These are phyloP conservation scores for Parastagonospora nodorum DNA, from an alignment of 2,329 filamentous ascomycete genomes.

Conservation along the genomic window DNA sequence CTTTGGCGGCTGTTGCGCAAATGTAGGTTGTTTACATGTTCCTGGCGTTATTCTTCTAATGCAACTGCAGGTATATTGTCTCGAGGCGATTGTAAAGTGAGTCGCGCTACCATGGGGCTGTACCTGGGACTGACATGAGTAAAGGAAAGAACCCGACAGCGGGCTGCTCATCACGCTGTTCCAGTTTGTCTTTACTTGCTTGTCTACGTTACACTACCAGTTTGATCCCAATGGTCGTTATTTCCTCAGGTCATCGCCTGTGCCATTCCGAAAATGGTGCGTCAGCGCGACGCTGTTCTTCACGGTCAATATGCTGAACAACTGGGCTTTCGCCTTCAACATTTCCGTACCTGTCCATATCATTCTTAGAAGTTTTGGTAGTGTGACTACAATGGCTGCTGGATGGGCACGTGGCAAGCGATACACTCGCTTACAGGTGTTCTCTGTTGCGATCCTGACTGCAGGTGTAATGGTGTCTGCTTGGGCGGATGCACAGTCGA, in stretches of 20 bases:
- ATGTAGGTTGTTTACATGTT: conserved; percentile 61
- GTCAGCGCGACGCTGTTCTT: conserved; percentile 92
- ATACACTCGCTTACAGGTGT: conserved; percentile 79
- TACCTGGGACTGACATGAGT: conserved; percentile 18
- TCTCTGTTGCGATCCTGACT: conserved; percentile 82
- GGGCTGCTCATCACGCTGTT: conserved; percentile 69
- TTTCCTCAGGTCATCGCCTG: conserved; percentile 75
- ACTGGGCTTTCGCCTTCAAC: conserved; percentile 95
- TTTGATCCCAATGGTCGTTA: conserved; percentile 64
- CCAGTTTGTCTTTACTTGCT: conserved; percentile 66
- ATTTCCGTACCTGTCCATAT: conserved; percentile 98
- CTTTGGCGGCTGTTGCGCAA: conserved; percentile 93
- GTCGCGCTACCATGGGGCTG: conserved; percentile 30
- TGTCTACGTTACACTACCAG: conserved; percentile 56
- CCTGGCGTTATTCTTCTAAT: conserved; percentile 8
- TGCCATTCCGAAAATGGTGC: conserved; percentile 83
- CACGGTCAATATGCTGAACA: conserved; percentile 92
- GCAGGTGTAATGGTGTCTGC: conserved; percentile 85
- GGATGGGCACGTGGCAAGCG: conserved; percentile 84
- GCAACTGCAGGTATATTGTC: conserved; percentile 76
- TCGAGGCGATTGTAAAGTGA: conserved; percentile 94
- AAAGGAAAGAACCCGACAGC: conserved; percentile 79
- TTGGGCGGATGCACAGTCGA: conserved; percentile 84
- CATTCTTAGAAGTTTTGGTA: conserved; percentile 91
- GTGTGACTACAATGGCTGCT: conserved; percentile 93